Percentiles rank a stretch among this genome's conserved stretches.
Conservation (phyloP, 2,329 filamentous ascomycete genomes). For the Graphium sp. region DNA sequence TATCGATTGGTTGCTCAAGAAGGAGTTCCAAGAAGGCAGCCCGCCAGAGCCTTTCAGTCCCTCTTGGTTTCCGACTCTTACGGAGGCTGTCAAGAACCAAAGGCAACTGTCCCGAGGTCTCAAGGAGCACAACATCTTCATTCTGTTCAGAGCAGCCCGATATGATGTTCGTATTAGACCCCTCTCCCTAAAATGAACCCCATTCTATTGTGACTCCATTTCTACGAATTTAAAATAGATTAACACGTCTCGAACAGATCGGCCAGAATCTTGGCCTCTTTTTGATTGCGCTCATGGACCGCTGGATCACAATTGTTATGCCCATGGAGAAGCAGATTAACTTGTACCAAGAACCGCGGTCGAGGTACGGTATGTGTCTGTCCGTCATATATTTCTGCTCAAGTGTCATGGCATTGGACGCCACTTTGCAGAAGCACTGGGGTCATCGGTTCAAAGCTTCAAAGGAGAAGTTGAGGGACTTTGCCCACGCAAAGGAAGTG, state of each 20-base stretch:
- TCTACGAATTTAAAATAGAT: not conserved
- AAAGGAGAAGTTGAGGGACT: conserved; percentile 13
- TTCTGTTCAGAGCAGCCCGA: conserved; percentile 17
- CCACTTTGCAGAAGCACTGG: conserved; percentile 18
- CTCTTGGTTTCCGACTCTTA: conserved; percentile 17
- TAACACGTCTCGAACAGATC: no score
- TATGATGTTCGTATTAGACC: no score
- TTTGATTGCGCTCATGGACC: conserved; percentile 19
- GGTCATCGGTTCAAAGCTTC: conserved; percentile 14
- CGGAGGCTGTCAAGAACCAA: conserved; percentile 15
- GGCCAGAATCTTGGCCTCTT: conserved; percentile 19
- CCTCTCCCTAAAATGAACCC: not conserved
- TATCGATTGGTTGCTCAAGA: conserved; percentile 17
- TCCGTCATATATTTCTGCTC: conserved; percentile 20
- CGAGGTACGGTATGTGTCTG: conserved; percentile 18
- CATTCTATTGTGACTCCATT: not conserved
- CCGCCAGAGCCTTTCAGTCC: conserved; percentile 14
- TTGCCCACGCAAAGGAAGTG: conserved; percentile 10
- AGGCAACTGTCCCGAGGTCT: conserved; percentile 16
- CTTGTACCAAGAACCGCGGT: conserved; percentile 14
- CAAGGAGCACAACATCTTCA: conserved; percentile 19
- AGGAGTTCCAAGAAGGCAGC: conserved; percentile 11
- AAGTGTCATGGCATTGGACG: conserved; percentile 18
- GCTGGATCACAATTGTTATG: conserved; percentile 19
- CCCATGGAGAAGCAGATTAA: conserved; percentile 10